Base-by-base conservation (phyloP, 495 filamentous ascomycete genomes). In the Aspergillus ellipticus region DNA sequence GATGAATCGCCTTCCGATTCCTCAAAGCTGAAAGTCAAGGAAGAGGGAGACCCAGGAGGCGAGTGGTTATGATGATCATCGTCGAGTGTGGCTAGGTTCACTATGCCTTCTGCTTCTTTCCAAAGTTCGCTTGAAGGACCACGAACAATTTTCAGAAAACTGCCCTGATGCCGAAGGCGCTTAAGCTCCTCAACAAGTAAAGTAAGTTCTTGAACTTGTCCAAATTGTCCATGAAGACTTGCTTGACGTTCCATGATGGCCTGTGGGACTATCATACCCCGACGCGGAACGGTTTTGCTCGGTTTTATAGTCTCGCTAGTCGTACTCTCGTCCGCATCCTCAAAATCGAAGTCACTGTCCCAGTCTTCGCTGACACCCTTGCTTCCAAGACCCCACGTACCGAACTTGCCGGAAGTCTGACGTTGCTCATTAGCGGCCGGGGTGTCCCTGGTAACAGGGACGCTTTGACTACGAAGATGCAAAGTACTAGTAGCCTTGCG, bases 391-490 rank as follows among this genome's bases (percentile, higher is more conserved):
- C 89, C 89, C 90, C 91, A 96, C 1, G 91, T 92, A 42, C 91
- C 89, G 62, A 92, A 94, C 61, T 95, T 96, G 20, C 86, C 84
- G 17, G 84, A 82, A 74, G 70, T 75, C 81, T 78, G 79, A 66
- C 71, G 73, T 67, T 72, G 81, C 13, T 85, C 84, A 60, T 75
- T 77, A 26, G 61, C 70, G 4, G 74, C 52, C 16, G 72, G 71
- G 55, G 71, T 56, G 16, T 94, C 90, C 37, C 84, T 83, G 3
- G 89, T 85, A 15, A 94, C 82, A 0, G 94, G 94, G n/a, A 98
- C 92, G 69, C 94, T 98, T 64, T 96, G 92, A 64, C 94, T 97
- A 46, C 94, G 85, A 43, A 96, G 78, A 67, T 97, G 94, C 20
- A 90, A 74, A 1, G 86, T 82, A 58, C 79, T 89, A 29, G 90